phyloP scores from a whole-genome alignment of 2,329 filamentous ascomycete species.

The Exophiala sideris region DNA sequence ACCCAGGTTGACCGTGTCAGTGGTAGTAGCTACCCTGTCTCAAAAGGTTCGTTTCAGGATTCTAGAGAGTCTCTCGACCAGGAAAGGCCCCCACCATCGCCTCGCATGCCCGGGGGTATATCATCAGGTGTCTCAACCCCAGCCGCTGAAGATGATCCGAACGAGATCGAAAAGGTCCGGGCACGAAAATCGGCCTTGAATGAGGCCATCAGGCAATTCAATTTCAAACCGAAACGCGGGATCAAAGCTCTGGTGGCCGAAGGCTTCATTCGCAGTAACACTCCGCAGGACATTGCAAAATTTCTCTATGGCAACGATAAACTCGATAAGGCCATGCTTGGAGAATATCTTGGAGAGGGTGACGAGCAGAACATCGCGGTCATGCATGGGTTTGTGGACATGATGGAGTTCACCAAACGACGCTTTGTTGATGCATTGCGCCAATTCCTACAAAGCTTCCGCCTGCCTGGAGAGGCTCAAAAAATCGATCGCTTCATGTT shows the following conservation, averaged over 20 bases:
- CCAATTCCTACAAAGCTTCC: slow-evolving; percentile 90
- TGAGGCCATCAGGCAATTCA: slow-evolving; percentile 87
- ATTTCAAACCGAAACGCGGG: slow-evolving; percentile 95
- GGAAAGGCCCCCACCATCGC: slow-evolving; percentile 56
- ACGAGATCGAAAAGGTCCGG: slow-evolving; percentile 91
- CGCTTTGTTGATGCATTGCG: slow-evolving; percentile 90
- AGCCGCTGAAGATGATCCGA: slow-evolving; percentile 80
- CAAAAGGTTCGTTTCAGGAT: slow-evolving; percentile 55
- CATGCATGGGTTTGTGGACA: slow-evolving; percentile 97
- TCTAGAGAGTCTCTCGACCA: slow-evolving; percentile 72
- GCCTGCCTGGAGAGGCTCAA: slow-evolving; percentile 90
- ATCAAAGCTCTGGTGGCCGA: slow-evolving; percentile 79
- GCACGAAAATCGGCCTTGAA: slow-evolving; percentile 87
- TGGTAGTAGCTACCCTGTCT: slow-evolving; percentile 37
- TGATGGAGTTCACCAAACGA: slow-evolving; percentile 87
- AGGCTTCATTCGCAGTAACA: slow-evolving; percentile 79
- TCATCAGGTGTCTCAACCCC: slow-evolving; percentile 64
- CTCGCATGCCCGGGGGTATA: slow-evolving; percentile 54
- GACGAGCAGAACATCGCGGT: slow-evolving; percentile 91
- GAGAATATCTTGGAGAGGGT: slow-evolving; percentile 91
- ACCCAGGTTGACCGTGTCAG: slow-evolving; percentile 49
- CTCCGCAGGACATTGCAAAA: slow-evolving; percentile 74
- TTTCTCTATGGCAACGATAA: slow-evolving; percentile 80
- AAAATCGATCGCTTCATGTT: slow-evolving; percentile 99
- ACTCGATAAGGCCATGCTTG: slow-evolving; percentile 86